Evolutionary conservation across 2,329 filamentous ascomycete genomes (phyloP), one percentile per base, ranked within the genome.

Genomic region (Zymoseptoria ardabiliae): DNA sequence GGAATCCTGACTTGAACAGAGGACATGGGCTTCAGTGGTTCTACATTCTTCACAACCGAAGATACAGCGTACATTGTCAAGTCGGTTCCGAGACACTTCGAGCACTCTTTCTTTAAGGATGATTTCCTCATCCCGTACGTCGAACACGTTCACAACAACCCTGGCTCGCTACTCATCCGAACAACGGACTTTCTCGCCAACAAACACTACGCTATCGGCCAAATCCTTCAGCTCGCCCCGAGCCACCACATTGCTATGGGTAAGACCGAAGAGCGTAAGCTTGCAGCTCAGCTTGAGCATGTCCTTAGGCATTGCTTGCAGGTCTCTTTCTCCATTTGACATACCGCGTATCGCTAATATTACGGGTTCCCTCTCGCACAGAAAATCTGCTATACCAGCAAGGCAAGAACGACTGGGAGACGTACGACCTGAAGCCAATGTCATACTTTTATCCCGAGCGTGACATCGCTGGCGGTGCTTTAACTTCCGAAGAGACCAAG

Each of bases 401-500:
- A 62, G 76, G 77, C 13, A 73, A 76, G 11, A 75, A 77, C 57
- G 73, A 78, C 19, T 91, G 87, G 87, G 84, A 90, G 69, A 85
- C 82, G 1, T 91, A 86, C 73, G 88, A 91, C 61, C 79, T 91
- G 54, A 91, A 91, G 68, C 88, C 88, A 0, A 83, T 81, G 21
- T 82, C 84, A 59, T 91, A 90, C 74, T 91, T 91, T 75, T 90
- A 86, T 68, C 88, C 88, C 0, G 87, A 91, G 69, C 77, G 88
- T 6, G 88, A 91, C 65, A 80, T 91, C 10, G 82, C 87, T 0
- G 82, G 83, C 1, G 86, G 87, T 0, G 76, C 74, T 2, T 74
- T 91, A 0, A 81, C 84, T 0, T 84, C 84, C 3, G 79, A 89
- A 54, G 83, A 82, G 1, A 86, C 87, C 5, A 85, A 87, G 69